These are phyloP conservation scores for Cyclanthera cordifolia DNA, from an alignment of 306 rosid species.

Conservation along the genomic window DNA sequence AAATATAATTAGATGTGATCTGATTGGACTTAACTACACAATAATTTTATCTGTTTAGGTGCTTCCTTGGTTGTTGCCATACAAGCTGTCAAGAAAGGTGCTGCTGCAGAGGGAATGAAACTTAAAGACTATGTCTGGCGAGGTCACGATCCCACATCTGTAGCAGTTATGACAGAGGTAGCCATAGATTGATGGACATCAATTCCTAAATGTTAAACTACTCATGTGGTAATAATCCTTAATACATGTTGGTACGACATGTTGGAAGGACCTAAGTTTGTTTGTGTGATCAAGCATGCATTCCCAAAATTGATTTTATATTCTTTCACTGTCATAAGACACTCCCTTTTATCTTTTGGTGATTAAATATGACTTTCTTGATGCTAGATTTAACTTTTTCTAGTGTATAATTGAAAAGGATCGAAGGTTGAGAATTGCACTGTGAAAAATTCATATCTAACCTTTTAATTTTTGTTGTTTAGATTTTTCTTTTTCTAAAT, in stretches of 20 bases:
- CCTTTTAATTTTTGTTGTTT: background rate
- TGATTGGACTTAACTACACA: conserved; percentile 6
- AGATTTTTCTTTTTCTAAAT: background rate
- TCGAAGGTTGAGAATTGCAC: background rate
- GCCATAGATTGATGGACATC: background rate
- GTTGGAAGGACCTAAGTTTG: background rate
- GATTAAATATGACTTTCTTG: background rate
- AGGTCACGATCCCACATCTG: conserved; percentile 96
- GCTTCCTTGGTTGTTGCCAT: conserved; percentile 95
- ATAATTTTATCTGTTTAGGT: conserved; percentile 31
- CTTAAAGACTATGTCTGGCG: conserved; percentile 89
- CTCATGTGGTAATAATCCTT: background rate
- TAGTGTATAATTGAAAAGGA: background rate
- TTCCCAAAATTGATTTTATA: background rate
- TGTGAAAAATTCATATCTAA: background rate
- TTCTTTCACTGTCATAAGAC: background rate
- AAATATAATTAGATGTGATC: conserved; percentile 7
- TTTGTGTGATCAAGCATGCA: background rate
- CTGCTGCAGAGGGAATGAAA: conserved; percentile 89
- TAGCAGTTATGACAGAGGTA: conserved; percentile 99
- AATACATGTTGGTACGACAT: background rate
- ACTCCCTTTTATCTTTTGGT: background rate
- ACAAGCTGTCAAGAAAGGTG: conserved; percentile 97
- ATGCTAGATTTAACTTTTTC: background rate
- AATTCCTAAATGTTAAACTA: background rate